Evolutionary conservation across 352 stramenopile species (phyloP), one percentile per base, ranked within the genome.

Genomic region (Phytophthora sp.): DNA sequence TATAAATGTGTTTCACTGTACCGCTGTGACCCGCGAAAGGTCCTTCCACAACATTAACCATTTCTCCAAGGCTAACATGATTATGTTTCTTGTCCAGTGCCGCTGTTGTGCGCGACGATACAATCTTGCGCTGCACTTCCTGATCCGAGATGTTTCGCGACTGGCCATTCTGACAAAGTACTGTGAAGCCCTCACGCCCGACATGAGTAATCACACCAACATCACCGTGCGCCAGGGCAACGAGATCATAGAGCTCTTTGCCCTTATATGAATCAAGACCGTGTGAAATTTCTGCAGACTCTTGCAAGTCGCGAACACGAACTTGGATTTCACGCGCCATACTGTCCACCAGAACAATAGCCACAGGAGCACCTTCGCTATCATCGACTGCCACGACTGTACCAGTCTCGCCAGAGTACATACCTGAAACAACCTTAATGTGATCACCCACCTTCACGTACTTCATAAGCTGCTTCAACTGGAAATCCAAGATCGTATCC

Each of bases 151-250:
- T 95, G 29, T 86, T 79, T 18, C 90, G 81, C 6, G 87, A 80
- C 44, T 95, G 82, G 8, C 85, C 86, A 64, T 93, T 96, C 57
- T 96, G 88, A 27, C 83, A 90, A n/a, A 96, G 64, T 7, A 97
- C 82, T 30, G 89, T 93, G 58, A 97, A 95, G 6, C 84, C 84
- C 45, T 96, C 90, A 31, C 89, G 84, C 2, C 89, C 89, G 55
- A 97, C 89, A 63, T 95, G 88, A n/a, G 90, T 95, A 49, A 97
- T 94, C n/a, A 96, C 84, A 57, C 90, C 90, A 15, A 96, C 87
- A 64, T 97, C 88, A 51, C 86, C 87, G 42, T 96, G 89, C 8
- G 86, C 84, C 41, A 96, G 73, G 63, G 85, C 84, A 31, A 97
- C 88, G 30, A 96, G 84, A 61, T 97, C 90, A 55, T 96, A 96